Percentiles rank a stretch among this genome's conserved stretches.
Conservation (phyloP, 2,329 filamentous ascomycete species). For the Biscogniauxia sp. region DNA sequence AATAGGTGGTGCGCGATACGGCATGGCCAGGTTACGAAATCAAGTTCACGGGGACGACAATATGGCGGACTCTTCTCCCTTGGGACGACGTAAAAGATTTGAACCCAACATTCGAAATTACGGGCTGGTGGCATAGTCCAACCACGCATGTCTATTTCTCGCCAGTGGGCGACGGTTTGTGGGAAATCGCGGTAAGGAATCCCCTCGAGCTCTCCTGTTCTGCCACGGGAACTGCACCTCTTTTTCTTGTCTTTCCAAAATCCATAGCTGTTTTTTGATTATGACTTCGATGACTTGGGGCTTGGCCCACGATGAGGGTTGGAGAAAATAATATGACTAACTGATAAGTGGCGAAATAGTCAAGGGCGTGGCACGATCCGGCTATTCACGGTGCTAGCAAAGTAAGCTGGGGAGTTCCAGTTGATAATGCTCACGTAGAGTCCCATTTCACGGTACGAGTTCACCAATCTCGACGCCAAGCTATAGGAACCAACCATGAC, state of each 20-base stretch:
- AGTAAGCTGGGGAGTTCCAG: slow-evolving; percentile 31
- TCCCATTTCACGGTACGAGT: slow-evolving; percentile 26
- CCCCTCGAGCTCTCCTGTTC: not conserved
- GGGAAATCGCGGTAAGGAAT: slow-evolving; percentile 24
- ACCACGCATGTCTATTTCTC: slow-evolving; percentile 31
- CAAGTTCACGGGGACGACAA: slow-evolving; percentile 41
- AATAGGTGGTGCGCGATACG: slow-evolving; percentile 26
- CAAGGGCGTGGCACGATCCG: slow-evolving; percentile 27
- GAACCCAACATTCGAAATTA: slow-evolving; percentile 23
- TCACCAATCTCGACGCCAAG: slow-evolving; percentile 23
- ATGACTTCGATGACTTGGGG: not conserved
- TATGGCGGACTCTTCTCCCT: slow-evolving; percentile 44
- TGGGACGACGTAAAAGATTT: slow-evolving; percentile 33
- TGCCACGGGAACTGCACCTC: not conserved
- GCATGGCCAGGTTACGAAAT: slow-evolving; percentile 28
- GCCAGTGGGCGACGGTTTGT: slow-evolving; percentile 26
- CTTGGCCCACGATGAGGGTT: not conserved
- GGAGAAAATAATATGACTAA: not conserved
- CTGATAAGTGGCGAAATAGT: not conserved
- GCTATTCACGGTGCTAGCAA: slow-evolving; percentile 26
- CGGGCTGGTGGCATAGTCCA: slow-evolving; percentile 30
- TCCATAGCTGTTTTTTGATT: not conserved
- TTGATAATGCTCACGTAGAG: slow-evolving; percentile 26
- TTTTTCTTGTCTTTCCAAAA: too few relatives aligned
- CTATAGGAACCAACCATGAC: not conserved